Percentiles rank a stretch among this genome's conserved stretches.
Evolutionary conservation across 2,329 filamentous ascomycete genomes (phyloP).

Genomic region (Beauveria bassiana): DNA sequence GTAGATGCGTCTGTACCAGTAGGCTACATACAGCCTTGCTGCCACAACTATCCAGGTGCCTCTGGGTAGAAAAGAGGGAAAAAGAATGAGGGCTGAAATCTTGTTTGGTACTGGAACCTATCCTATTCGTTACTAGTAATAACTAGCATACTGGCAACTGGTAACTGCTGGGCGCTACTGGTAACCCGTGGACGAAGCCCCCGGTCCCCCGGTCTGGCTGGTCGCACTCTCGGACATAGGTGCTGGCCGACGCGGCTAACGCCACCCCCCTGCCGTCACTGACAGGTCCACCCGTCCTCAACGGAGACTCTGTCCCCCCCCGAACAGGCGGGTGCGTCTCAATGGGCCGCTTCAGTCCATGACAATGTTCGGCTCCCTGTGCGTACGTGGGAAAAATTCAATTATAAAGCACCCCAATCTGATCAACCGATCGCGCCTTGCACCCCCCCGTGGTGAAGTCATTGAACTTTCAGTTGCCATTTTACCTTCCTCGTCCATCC

Average conservation of each 20-base stretch:
- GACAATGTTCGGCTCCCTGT: not conserved
- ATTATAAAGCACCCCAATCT: conserved; percentile 9
- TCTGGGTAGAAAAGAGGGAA: too few species aligned
- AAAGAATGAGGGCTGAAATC: not conserved
- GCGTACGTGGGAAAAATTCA: not conserved
- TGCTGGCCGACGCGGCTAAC: conserved; percentile 9
- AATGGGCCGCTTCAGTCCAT: not conserved
- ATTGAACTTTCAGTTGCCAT: not conserved
- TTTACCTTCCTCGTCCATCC: not conserved
- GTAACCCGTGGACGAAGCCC: not conserved
- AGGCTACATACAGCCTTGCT: too few species aligned
- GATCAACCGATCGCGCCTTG: conserved; percentile 8
- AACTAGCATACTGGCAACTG: too few species aligned
- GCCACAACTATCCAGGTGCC: not conserved
- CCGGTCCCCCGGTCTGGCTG: not conserved
- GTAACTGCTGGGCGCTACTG: not conserved
- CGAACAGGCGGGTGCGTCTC: not conserved
- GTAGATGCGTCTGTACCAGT: too few species aligned
- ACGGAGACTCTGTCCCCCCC: not conserved
- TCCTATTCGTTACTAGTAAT: too few species aligned
- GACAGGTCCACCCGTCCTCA: not conserved
- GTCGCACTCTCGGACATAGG: conserved; percentile 11
- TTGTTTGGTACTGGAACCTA: too few species aligned
- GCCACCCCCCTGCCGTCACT: conserved; percentile 1
- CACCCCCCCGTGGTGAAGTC: conserved; percentile 8